Evolutionary conservation across 345 rosid species (phyloP), one percentile per base, ranked within the genome.

Genomic region (Bretschneidera sinensis): DNA sequence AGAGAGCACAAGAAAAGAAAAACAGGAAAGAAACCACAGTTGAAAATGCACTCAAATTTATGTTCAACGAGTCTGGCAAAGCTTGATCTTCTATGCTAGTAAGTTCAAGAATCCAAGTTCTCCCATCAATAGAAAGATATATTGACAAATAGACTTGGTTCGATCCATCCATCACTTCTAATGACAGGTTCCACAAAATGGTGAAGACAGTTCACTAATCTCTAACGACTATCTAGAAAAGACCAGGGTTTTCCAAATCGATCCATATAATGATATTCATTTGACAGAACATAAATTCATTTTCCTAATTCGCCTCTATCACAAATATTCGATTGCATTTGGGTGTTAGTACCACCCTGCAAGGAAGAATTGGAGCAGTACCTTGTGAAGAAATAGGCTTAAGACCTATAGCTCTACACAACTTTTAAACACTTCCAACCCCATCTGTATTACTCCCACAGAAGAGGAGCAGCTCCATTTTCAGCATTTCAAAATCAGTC

Each of bases 401-500:
- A 2, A 8, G 8, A 2, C 33, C 10, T 39, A 39, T 1, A 11
- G 15, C 4, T 39, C 45, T 39, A 5, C 11, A 39, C 45, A 5
- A 39, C 3, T 39, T 7, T 39, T 14, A 39, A 9, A 35, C 43
- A 60, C 20, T 48, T 24, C 43, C 35, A 20, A 17, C n/a, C 34
- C 51, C 15, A 24, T 22, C 9, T 23, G 24, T 22, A 60, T 21
- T 25, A 9, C 19, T 43, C 25, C 24, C 2, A 43, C 23, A 24
- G 43, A 69, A 24, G 57, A 19, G 48, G 21, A 24, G 43, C 25
- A 19, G 47, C 60, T 50, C 5, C 54, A 19, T 24, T 25, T 24
- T 28, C 18, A 60, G 55, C 70, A 68, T 49, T 54, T 52, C 28
- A 18, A 18, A 55, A 58, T 22, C 20, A 24, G 39, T 24, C 24